Evolutionary conservation across 2,329 filamentous ascomycete genomes (phyloP).

Genomic region (Septoria petroselini): DNA sequence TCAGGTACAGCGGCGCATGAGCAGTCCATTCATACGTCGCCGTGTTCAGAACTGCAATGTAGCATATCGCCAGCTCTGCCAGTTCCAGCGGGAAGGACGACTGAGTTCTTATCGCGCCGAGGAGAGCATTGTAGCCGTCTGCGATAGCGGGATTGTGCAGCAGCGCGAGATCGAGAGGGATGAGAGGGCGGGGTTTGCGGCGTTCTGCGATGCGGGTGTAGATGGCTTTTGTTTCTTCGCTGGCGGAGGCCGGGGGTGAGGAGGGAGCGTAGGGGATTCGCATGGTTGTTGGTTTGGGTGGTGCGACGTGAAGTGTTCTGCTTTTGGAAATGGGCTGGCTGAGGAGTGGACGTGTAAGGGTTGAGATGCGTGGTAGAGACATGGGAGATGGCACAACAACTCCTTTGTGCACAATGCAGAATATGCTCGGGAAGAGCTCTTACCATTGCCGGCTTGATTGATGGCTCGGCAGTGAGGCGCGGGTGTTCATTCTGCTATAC

Average conservation of each 20-base stretch:
- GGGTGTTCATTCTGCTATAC: too few species aligned
- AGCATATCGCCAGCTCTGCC: constrained; percentile 39
- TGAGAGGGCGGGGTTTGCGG: constrained; percentile 66
- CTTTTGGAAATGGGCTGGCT: not conserved
- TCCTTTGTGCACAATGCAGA: too few species aligned
- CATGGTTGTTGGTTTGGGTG: constrained; percentile 56
- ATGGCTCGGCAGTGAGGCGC: constrained; percentile 19
- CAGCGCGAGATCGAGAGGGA: constrained; percentile 71
- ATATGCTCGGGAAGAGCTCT: constrained; percentile 19
- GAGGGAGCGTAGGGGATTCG: constrained; percentile 63
- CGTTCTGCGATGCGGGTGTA: constrained; percentile 63
- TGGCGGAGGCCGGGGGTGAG: constrained; percentile 52
- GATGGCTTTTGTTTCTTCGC: constrained; percentile 50
- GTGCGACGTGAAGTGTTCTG: not conserved
- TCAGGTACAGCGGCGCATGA: constrained; percentile 36
- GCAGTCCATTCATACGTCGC: constrained; percentile 40
- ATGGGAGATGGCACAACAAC: too few species aligned
- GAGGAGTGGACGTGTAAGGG: too few species aligned
- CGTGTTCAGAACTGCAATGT: constrained; percentile 38
- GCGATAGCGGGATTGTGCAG: constrained; percentile 72
- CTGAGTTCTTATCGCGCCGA: constrained; percentile 49
- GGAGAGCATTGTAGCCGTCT: constrained; percentile 70
- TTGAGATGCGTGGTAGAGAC: too few species aligned
- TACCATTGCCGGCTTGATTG: constrained; percentile 17
- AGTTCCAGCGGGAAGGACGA: constrained; percentile 34